phyloP scores from a whole-genome alignment of 1,139 yeast species.

The Suhomyces chickasaworum region DNA sequence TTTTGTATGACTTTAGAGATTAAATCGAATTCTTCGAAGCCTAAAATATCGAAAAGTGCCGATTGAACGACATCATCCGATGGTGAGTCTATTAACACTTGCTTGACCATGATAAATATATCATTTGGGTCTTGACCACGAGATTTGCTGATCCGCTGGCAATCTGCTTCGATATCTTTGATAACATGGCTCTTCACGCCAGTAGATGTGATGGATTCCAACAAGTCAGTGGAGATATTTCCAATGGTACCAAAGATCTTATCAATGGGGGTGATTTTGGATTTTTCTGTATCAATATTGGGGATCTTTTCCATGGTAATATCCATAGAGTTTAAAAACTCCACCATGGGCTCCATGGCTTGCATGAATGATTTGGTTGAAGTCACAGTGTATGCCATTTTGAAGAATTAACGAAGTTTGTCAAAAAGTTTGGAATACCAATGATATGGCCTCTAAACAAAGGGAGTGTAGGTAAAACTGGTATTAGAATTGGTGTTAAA shows the following conservation, averaged over 20 bases:
- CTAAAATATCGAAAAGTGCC: constrained; percentile 71
- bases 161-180: constrained; percentile 27
- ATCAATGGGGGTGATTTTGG: constrained; percentile 31
- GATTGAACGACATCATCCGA: constrained; percentile 69
- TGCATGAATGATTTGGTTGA: constrained; percentile 77
- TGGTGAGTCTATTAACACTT: constrained; percentile 25
- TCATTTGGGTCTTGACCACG: constrained; percentile 30
- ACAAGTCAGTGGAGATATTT: constrained; percentile 35
- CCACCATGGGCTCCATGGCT: constrained; percentile 71
- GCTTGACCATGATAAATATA: constrained; percentile 26
- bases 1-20: constrained; percentile 66
- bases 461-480: too few species aligned
- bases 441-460: too few species aligned
- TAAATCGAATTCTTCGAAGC: constrained; percentile 81
- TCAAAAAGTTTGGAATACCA: too few species aligned
- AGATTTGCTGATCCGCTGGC: constrained; percentile 30
- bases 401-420: too few species aligned
- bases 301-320: constrained; percentile 27
- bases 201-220: constrained; percentile 29
- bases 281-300: constrained; percentile 35
- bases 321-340: constrained; percentile 34
- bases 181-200: not conserved
- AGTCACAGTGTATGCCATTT: constrained; percentile 49
- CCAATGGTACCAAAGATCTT: constrained; percentile 31
- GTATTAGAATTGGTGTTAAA: too few species aligned